These are phyloP conservation scores for Sclerotinia sclerotiorum DNA, from an alignment of 2,329 filamentous ascomycete genomes.

Conservation along the genomic window DNA sequence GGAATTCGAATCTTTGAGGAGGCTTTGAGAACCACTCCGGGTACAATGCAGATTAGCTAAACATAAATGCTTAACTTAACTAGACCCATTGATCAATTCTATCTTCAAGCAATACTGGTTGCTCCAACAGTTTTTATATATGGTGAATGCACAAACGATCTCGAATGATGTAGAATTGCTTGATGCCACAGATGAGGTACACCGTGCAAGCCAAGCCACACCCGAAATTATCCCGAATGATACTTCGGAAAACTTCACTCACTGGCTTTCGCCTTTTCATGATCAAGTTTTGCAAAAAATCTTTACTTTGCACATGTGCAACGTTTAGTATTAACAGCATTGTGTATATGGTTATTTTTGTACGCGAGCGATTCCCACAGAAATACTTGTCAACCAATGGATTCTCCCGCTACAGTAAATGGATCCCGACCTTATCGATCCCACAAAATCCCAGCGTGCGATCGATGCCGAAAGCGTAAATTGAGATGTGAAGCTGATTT, in stretches of 20 bases:
- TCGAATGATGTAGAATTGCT: not conserved
- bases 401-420: not conserved
- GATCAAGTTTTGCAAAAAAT: not conserved
- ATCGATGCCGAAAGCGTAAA: conserved; percentile 14
- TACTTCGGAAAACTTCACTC: not conserved
- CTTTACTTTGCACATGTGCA: not conserved
- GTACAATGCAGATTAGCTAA: conserved; percentile 19
- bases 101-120: not conserved
- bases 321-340: not conserved
- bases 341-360: not conserved
- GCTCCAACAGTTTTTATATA: not conserved
- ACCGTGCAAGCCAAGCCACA: not conserved
- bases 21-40: conserved; percentile 45
- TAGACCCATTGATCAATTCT: not conserved
- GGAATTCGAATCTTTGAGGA: conserved; percentile 58
- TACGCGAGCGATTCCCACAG: not conserved
- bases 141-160: not conserved
- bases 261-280: not conserved
- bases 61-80: not conserved
- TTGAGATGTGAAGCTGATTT: conserved; percentile 9
- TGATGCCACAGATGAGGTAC: not conserved
- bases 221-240: not conserved
- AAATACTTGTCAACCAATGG: not conserved
- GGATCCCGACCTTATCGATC: not conserved
- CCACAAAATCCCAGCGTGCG: conserved; percentile 6